Evolutionary conservation across 805 yeast species (phyloP).

Genomic region (Suhomyces vadensis): DNA sequence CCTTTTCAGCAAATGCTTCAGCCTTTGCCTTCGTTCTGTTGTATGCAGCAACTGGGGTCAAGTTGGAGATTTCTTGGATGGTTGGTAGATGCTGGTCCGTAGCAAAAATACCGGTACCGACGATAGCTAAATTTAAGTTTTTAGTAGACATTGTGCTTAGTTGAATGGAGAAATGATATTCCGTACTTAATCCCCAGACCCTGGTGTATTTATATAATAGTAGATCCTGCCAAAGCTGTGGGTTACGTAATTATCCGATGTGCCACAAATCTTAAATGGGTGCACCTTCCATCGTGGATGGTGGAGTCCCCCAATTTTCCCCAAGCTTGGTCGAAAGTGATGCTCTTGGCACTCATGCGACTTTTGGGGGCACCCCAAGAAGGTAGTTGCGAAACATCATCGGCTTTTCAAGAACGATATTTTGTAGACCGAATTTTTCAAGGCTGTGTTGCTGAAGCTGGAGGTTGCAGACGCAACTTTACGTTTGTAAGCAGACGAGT

Average conservation of each 20-base stretch:
- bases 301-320: background rate
- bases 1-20: conserved; percentile 66
- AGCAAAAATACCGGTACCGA: conserved; percentile 91
- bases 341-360: too few species aligned
- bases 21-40: conserved; percentile 89
- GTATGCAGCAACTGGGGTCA: conserved; percentile 67
- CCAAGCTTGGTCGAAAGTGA: too few species aligned
- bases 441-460: background rate
- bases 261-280: background rate
- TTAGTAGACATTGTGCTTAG: conserved; percentile 9
- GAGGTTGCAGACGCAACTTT: background rate
- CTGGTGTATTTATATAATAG: background rate
- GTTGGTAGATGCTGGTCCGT: conserved; percentile 80
- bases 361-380: too few species aligned
- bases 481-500: conserved; percentile 4
- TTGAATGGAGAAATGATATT: background rate
- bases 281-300: background rate
- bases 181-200: background rate
- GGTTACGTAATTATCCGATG: background rate
- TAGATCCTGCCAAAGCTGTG: background rate
- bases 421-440: conserved; percentile 1
- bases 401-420: conserved; percentile 1
- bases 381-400: conserved; percentile 3
- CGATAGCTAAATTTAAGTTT: conserved; percentile 57
- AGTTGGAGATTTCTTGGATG: conserved; percentile 49